Evolutionary conservation across 2,329 filamentous ascomycete genomes (phyloP), one percentile per base, ranked within the genome.

Genomic region (Alternaria ventricosa): DNA sequence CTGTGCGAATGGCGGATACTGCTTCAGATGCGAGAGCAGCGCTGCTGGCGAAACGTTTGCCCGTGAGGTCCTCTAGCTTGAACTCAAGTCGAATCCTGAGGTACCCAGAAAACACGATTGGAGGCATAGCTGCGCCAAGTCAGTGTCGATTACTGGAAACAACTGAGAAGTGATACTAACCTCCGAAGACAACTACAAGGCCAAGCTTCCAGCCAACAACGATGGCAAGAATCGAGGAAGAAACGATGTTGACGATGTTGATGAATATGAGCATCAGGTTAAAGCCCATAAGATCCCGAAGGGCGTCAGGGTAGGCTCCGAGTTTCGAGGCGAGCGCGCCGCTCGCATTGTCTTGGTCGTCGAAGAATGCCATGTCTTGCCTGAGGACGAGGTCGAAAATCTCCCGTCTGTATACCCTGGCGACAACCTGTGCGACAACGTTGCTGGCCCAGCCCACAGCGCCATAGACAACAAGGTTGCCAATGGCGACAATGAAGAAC

Each of bases 321-420:
- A 89, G 80, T 3, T 87, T 84, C 0, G 87, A 85, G 1, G 94
- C 97, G 71, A 99, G 83, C 1, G 94, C 91, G 68, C 96, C 96
- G 7, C 93, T 90, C 7, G 92, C 94, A 78, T 98, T 97, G 78
- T 96, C 91, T 67, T 96, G 92, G 47, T 86, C 86, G 79, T 98
- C 96, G 72, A 97, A 99, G 80, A 94, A 98, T 27, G 89, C 84
- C 62, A 98, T 94, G 67, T 98, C 96, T 80, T 98, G 95, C 68
- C 94, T 92, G 55, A 98, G 88, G 83, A 98, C 93, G 23, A 90
- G 86, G 30, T 94, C 87, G 84, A 99, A 97, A 7, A 94, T 92
- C 61, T 83, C 81, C 47, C 71, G 73, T 25, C 78, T 73, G 57
- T 79, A 80, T 41, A 71, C 69, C 61, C 76, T 69, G 2, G 76